phyloP scores from a whole-genome alignment of 371 early-diverging fungal genomes.

The Coemansia linderi region DNA sequence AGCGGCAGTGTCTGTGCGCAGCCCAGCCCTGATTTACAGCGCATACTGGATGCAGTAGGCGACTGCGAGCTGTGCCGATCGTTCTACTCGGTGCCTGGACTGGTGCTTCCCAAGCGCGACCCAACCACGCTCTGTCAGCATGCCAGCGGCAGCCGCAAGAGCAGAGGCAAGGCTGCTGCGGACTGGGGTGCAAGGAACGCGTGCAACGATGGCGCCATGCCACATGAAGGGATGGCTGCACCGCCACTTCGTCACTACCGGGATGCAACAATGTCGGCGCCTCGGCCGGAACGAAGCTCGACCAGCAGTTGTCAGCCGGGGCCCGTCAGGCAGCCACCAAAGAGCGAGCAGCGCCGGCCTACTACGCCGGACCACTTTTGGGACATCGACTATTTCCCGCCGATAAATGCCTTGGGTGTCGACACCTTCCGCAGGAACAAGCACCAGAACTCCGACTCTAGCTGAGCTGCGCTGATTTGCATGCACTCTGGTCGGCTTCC shows the following conservation, averaged over 20 bases:
- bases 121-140: constrained; percentile 32
- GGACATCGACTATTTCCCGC: constrained; percentile 49
- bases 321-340: constrained; percentile 2
- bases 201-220: neutral
- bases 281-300: neutral
- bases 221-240: neutral
- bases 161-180: constrained; percentile 10
- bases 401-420: constrained; percentile 36
- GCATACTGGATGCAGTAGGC: constrained; percentile 30
- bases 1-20: neutral
- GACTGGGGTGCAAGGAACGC: neutral
- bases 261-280: neutral
- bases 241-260: neutral
- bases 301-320: neutral
- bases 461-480: neutral
- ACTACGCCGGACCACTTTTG: constrained; percentile 47
- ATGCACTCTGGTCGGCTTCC: too few species aligned
- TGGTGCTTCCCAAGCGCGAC: constrained; percentile 43
- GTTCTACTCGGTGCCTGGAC: constrained; percentile 42
- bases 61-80: constrained; percentile 36
- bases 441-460: constrained; percentile 3
- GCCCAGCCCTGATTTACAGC: constrained; percentile 11
- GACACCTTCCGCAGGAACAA: constrained; percentile 33
- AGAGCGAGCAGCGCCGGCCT: constrained; percentile 36
- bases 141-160: constrained; percentile 10